Conservation (phyloP, 2,329 filamentous ascomycete species). For the Talaromyces amestolkiae region DNA sequence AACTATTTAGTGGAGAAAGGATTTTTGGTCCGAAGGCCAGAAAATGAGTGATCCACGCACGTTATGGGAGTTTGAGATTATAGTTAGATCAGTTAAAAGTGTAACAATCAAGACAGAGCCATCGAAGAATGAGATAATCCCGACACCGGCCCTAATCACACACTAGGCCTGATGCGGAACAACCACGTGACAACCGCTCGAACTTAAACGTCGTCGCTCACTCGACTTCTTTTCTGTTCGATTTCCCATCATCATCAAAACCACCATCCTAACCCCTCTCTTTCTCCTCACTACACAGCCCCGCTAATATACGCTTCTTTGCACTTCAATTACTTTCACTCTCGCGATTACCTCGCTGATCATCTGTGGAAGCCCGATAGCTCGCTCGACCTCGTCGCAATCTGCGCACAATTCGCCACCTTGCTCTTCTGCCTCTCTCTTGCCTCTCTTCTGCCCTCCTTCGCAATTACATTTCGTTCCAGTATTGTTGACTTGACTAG, state of each 20-base stretch:
- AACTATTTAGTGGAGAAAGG: constrained; percentile 70
- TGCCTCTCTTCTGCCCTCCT: neutral
- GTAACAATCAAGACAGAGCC: neutral
- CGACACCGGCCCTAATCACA: neutral
- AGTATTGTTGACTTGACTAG: constrained; percentile 1
- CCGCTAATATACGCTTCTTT: neutral
- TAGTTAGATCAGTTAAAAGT: neutral
- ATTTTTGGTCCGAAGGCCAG: constrained; percentile 75
- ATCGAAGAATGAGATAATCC: no score
- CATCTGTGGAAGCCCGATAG: neutral
- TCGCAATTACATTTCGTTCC: constrained; percentile 1
- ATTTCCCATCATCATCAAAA: neutral
- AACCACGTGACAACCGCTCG: neutral
- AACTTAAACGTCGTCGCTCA: neutral
- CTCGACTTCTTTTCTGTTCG: neutral
- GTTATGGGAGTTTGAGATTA: neutral
- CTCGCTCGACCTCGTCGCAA: neutral
- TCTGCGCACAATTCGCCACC: constrained; percentile 5
- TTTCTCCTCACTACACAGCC: neutral
- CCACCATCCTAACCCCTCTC: neutral
- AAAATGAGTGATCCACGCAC: constrained; percentile 41
- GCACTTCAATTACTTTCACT: neutral
- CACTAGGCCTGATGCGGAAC: neutral
- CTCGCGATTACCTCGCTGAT: neutral
- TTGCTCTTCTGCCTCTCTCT: neutral